A percentile compares a stretch with the other conserved stretches of the same genome.
These are phyloP conservation scores for Cyanidiococcus yangmingshanensis DNA, from an alignment of 23 red algal genomes.

Conservation along the genomic window DNA sequence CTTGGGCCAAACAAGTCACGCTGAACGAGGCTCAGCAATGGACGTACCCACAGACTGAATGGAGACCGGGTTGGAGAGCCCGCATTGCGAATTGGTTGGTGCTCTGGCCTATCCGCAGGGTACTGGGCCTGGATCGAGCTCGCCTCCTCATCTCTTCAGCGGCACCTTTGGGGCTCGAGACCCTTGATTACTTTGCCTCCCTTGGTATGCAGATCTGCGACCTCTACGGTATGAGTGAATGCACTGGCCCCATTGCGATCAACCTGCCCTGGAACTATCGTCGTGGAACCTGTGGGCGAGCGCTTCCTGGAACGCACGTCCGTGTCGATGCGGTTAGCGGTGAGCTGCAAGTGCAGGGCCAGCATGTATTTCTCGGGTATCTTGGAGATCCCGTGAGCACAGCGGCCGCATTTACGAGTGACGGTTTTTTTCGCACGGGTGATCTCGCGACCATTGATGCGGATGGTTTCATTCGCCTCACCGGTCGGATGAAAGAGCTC, in stretches of 20 bases:
- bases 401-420: conserved; percentile 41
- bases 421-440: conserved; percentile 81
- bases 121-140: conserved; percentile 59
- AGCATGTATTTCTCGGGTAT: conserved; percentile 74
- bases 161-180: conserved; percentile 50
- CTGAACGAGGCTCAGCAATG: conserved; percentile 23
- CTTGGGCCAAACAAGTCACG: conserved; percentile 45
- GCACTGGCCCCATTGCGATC: conserved; percentile 57
- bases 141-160: conserved; percentile 48
- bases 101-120: conserved; percentile 42
- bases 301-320: conserved; percentile 34
- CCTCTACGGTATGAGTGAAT: conserved; percentile 82
- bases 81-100: conserved; percentile 47
- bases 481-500: conserved; percentile 79
- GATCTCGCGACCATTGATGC: conserved; percentile 56
- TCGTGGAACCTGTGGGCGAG: conserved; percentile 42
- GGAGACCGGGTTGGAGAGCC: conserved; percentile 37
- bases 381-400: conserved; percentile 44
- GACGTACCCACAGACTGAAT: conserved; percentile 26
- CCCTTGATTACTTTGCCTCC: conserved; percentile 53
- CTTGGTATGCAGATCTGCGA: conserved; percentile 56
- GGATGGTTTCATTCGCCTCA: conserved; percentile 71
- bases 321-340: conserved; percentile 38
- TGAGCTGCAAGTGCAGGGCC: conserved; percentile 68
- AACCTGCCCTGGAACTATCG: conserved; percentile 36